These are phyloP conservation scores for Urtica urens DNA, from an alignment of 306 rosid genomes.

Conservation along the genomic window DNA sequence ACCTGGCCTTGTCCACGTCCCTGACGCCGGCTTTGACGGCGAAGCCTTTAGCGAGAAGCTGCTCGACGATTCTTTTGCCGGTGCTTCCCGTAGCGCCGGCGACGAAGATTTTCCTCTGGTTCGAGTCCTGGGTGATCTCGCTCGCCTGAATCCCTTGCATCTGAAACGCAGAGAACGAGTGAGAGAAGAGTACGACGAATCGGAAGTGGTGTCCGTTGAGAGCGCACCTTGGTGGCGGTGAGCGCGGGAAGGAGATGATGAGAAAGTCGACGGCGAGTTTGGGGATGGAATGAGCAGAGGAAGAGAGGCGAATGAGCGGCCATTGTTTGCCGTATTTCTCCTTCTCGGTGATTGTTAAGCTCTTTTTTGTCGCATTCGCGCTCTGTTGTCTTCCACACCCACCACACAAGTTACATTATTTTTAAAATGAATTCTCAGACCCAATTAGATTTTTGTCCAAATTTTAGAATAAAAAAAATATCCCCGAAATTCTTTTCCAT, in stretches of 20 bases:
- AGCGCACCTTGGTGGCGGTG: slow-evolving; percentile 36
- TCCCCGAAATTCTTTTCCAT: no score
- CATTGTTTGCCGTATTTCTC: no score
- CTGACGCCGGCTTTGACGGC: slow-evolving; percentile 86
- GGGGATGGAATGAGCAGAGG: slow-evolving; percentile 12
- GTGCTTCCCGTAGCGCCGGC: slow-evolving; percentile 95
- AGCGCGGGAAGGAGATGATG: slow-evolving; percentile 21
- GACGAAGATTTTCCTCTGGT: slow-evolving; percentile 68
- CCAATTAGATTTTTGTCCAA: no score
- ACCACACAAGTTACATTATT: no score
- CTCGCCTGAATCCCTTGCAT: slow-evolving; percentile 62
- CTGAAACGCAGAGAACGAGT: slow-evolving; percentile 23
- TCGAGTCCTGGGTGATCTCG: slow-evolving; percentile 17
- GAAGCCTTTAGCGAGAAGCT: slow-evolving; percentile 76
- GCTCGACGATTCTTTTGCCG: slow-evolving; percentile 78
- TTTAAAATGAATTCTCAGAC: no score
- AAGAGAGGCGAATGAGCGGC: slow-evolving; percentile 36
- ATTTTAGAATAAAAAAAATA: no score
- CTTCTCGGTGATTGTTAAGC: no score
- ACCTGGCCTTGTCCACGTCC: slow-evolving; percentile 63
- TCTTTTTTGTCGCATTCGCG: no score
- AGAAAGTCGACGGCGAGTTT: not conserved
- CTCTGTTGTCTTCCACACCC: no score
- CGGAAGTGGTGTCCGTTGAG: not conserved
- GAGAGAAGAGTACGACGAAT: not conserved